Evolutionary conservation across 192 early-diverging fungal species (phyloP).

Genomic region (Coemansia sp.): DNA sequence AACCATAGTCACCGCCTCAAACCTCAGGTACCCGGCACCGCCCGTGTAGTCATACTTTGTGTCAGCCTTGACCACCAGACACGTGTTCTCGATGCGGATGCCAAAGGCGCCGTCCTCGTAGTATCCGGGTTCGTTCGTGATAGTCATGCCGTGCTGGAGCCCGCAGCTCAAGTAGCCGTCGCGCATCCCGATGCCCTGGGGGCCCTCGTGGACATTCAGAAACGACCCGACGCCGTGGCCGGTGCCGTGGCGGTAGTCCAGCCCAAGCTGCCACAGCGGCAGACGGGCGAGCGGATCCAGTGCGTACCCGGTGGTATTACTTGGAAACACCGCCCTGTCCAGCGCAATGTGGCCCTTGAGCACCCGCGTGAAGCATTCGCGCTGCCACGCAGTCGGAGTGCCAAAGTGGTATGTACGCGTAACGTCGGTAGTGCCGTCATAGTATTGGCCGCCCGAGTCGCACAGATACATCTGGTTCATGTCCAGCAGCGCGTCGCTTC

Average conservation of each 20-base stretch:
- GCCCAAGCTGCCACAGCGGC: slow-evolving; percentile 87
- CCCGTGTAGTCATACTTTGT: slow-evolving; percentile 83
- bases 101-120: slow-evolving; percentile 97
- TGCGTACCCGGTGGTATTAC: slow-evolving; percentile 82
- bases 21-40: slow-evolving; percentile 75
- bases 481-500: slow-evolving; percentile 73
- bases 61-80: slow-evolving; percentile 72
- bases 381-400: slow-evolving; percentile 78
- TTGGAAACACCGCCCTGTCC: slow-evolving; percentile 86
- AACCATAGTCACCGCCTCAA: slow-evolving; percentile 89
- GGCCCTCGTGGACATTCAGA: slow-evolving; percentile 94
- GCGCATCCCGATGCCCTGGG: slow-evolving; percentile 89
- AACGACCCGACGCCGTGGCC: slow-evolving; percentile 97
- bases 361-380: slow-evolving; percentile 94
- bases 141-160: slow-evolving; percentile 87
- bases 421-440: slow-evolving; percentile 96
- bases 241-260: slow-evolving; percentile 97
- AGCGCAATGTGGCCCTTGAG: slow-evolving; percentile 97
- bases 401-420: slow-evolving; percentile 94
- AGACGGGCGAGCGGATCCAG: slow-evolving; percentile 86
- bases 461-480: slow-evolving; percentile 83
- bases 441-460: slow-evolving; percentile 96
- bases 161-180: slow-evolving; percentile 71
- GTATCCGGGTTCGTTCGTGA: slow-evolving; percentile 97
- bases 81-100: slow-evolving; percentile 95